These are phyloP conservation scores for Microbotryum violaceum DNA, from an alignment of 1,284 basidiomycete species.

Conservation along the genomic window DNA sequence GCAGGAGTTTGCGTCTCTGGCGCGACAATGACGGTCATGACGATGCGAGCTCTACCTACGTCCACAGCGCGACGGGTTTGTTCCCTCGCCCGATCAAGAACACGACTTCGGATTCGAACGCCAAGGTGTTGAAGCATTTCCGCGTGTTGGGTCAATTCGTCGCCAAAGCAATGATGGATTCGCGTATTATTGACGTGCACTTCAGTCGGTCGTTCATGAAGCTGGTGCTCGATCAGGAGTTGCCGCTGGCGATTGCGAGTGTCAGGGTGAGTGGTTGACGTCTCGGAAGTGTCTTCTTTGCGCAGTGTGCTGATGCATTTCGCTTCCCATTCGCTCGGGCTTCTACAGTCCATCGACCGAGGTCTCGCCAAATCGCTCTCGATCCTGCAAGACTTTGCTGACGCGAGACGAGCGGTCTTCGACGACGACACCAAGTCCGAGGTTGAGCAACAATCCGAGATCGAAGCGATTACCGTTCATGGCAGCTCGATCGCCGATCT, in stretches of 20 bases:
- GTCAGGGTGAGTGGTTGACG: slow-evolving; percentile 53
- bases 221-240: slow-evolving; percentile 71
- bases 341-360: slow-evolving; percentile 63
- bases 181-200: slow-evolving; percentile 90
- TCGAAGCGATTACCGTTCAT: slow-evolving; percentile 47
- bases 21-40: slow-evolving; percentile 59
- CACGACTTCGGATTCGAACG: slow-evolving; percentile 29
- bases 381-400: slow-evolving; percentile 57
- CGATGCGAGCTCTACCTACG: slow-evolving; percentile 33
- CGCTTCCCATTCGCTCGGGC: too few species aligned
- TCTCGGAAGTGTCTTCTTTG: too few species aligned
- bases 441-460: slow-evolving; percentile 39
- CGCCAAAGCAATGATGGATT: slow-evolving; percentile 96
- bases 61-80: slow-evolving; percentile 61
- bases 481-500: slow-evolving; percentile 66
- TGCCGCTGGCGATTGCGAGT: slow-evolving; percentile 72
- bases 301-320: too few species aligned
- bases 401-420: slow-evolving; percentile 44
- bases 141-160: slow-evolving; percentile 90
- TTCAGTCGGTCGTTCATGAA: slow-evolving; percentile 90
- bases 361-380: slow-evolving; percentile 76
- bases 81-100: slow-evolving; percentile 76
- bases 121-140: slow-evolving; percentile 60
- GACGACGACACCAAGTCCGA: slow-evolving; percentile 39
- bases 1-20: slow-evolving; percentile 82